Evolutionary conservation across 768 basidiomycete genomes (phyloP).

Genomic region (Trametes maxima): DNA sequence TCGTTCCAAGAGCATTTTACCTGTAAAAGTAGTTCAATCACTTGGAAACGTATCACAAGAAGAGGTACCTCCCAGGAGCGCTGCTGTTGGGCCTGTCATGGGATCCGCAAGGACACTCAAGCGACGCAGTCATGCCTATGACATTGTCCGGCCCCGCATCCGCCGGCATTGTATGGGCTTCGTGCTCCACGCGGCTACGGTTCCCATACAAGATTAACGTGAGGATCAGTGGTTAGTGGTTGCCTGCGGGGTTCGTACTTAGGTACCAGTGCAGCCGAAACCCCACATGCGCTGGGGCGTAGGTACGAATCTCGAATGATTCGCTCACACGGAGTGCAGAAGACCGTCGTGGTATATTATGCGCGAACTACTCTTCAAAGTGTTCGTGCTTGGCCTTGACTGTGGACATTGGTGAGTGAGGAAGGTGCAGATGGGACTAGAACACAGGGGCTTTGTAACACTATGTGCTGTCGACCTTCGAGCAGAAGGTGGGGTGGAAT

Average conservation of each 20-base stretch:
- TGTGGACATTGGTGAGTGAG: too few relatives aligned
- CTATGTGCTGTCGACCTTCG: too few relatives aligned
- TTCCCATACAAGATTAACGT: neutral
- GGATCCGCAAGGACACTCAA: neutral
- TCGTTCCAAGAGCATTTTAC: neutral
- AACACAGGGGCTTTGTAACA: too few relatives aligned
- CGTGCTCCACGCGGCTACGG: neutral
- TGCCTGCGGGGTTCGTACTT: too few relatives aligned
- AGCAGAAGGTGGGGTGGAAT: too few relatives aligned
- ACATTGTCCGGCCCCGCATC: neutral
- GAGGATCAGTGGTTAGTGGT: neutral
- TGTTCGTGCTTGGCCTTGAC: too few relatives aligned
- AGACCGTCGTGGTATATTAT: too few relatives aligned
- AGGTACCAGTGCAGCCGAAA: neutral
- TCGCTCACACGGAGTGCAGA: too few relatives aligned
- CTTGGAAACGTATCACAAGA: neutral
- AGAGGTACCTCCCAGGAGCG: neutral
- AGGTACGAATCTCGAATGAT: too few relatives aligned
- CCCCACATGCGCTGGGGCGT: too few relatives aligned
- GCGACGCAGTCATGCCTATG: neutral
- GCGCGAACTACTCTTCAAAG: too few relatives aligned
- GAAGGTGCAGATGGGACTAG: too few relatives aligned
- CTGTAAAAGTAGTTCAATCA: constrained; percentile 5
- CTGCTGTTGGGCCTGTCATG: constrained; percentile 12
- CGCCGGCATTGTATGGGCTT: neutral